Base-by-base conservation (phyloP, 2,329 filamentous ascomycete genomes). In the Phaeosphaeria sp. region DNA sequence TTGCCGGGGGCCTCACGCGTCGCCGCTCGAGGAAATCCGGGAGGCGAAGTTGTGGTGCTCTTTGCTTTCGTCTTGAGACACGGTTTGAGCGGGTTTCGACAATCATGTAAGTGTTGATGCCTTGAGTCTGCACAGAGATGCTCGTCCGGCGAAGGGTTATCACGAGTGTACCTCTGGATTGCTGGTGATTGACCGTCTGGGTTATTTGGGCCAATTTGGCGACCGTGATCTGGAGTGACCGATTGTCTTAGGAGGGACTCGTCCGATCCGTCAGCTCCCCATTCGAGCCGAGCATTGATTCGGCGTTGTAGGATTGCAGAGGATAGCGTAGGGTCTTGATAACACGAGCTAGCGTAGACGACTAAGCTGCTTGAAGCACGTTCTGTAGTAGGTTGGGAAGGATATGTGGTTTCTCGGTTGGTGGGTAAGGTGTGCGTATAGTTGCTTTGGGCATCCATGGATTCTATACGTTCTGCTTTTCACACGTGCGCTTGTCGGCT, bases 41-140 rank as follows among this genome's bases (percentile, higher is more conserved):
- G 60, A 10, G 69, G 65, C 7, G 62, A 67, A 17, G 59, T 59
- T 2, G 63, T 49, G 3, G 61, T 57, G 41, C 68, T 74, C n/a
- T 67, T 64, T 1, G 69, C 63, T 33, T 67, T 65, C 21, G 57
- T 58, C 48, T 70, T 73, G 46, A 73, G 58, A 46, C 69, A 74
- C 6, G 71, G 60, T 56, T 72, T 73, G n/a, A 72, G 54, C 11
- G 66, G 64, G 33, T 51, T 41, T 5, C 57, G 46, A 5, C 44
- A 21, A 18, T 18, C 33, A 13, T 48, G 18, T 15, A 33, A 54
- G 41, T 51, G 56, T 9, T 54, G 27, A 15, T 11, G 21, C 30
- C 10, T 47, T 9, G 25, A 53, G 6, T 21, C 10, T 13, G 55
- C 50, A 10, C 48, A 25, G 41, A 58, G 41, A 3, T 63, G 41